Base-by-base conservation (phyloP, 1,139 yeast genomes). In the Blastobotrys capitulatus region DNA sequence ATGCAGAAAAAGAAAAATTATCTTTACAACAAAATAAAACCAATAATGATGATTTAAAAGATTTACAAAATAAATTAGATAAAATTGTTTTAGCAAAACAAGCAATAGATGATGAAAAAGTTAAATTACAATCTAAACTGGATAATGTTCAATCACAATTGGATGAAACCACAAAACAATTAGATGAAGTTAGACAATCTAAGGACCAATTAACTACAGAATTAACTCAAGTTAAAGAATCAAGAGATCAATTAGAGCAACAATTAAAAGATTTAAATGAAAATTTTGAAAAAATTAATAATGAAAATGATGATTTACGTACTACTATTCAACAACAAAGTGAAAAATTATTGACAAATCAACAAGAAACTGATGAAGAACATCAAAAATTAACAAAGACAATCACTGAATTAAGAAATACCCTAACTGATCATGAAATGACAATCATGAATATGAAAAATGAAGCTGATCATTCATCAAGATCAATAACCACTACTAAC, bases 1-100 rank as follows among this genome's bases (percentile, higher is more conserved):
- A 46, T 9, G 59, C 53, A 12, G 51, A 50, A 19, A 40, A 45
- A 16, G 53, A 50, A 38, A 38, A 53, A 26, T 51, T 54, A 43
- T 49, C 50, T 7, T 51, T 57, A 29, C 46, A 40, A 36, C 43
- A 46, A 6, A 45, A 32, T 29, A 44, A 44, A 12, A 42, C 29
- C 13, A 42, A 44, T 16, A 42, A 37, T 15, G 45, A 34, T 20
- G 26, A 13, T 49, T 18, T 26, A 16, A 39, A 39, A 10, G 32
- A 39, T 2, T 10, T 39, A 10, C 49, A 53, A 32, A 34, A 46
- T 38, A 37, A 44, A 10, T 19, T 39, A 19, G 38, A 39, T 12
- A 39, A 38, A 12, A 29, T 29, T 29, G 32, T 29, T 29, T 29
- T 29, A 13, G 32, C 32, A 38, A 9, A 38, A 20, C 9, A 36